Base-by-base conservation (phyloP, 306 rosid species). In the Vachellia pachyceras region DNA sequence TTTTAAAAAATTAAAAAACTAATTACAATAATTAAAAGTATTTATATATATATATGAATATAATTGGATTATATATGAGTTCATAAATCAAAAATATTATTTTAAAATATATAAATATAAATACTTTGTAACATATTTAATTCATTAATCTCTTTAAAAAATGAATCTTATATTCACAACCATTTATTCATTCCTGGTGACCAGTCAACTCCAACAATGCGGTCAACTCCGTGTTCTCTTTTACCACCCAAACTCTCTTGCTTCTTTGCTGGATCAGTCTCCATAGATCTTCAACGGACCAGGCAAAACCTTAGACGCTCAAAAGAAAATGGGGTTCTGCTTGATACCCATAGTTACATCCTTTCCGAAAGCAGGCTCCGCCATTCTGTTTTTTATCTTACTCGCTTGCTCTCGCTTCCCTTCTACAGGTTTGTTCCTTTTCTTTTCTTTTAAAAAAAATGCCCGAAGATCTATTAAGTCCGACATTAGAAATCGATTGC, bases 371-470 rank as follows among this genome's bases (percentile, higher is more conserved):
- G 23, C 72, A 7, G 76, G 70, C 66, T 83, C 61, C 52, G 55
- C 80, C 91, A 69, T 84, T 83, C 61, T 84, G 9, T 13, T 87
- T 41, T 44, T 88, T 6, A 52, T 86, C 42, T 71, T 83, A 7
- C 29, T 90, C 4, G 85, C 78, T 25, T 86, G 65, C 76, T 61
- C 50, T 40, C 50, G 61, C 78, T 86, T 88, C 86, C 79, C 71
- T 84, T 74, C 90, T 20, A 89, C 95, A 87, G 97, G 97, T 92
- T 25, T 54, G 5, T 39, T 45, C 17, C 1, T 29, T 29, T 29
- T 29, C 33, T 40, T 45, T 20, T 3, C 55, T 49, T 42, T 4
- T 14, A 14, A 4, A 4, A 49, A 49, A 49, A 29, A 29, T n/a
- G 33, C 68, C 65, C 22, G 22, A 39, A 67, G 54, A 15, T 52